Evolutionary conservation across 202 grass and related monocot genomes (phyloP).

Genomic region (Miscanthus sacchariflorus): DNA sequence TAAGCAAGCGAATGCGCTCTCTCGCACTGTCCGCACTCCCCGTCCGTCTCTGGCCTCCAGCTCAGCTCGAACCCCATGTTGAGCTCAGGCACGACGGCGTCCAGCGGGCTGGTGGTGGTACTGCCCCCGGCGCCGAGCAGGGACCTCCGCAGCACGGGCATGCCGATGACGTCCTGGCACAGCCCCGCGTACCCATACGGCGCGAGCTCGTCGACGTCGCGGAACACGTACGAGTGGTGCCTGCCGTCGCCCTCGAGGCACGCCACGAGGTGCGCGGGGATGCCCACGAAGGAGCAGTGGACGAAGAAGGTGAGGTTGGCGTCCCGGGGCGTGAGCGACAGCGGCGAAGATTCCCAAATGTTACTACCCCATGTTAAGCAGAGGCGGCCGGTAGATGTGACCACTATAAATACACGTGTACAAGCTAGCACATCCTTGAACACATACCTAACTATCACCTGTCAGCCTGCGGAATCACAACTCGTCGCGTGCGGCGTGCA

Average conservation of each 20-base stretch:
- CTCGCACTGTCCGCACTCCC: conserved; percentile 55
- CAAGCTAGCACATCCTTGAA: conserved; percentile 2
- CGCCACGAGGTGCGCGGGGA: conserved; percentile 45
- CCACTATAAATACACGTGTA: conserved; percentile 62
- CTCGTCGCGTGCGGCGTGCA: not conserved
- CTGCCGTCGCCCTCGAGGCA: conserved; percentile 60
- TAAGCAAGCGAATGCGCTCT: not conserved
- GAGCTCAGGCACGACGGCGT: conserved; percentile 47
- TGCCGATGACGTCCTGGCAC: conserved; percentile 52
- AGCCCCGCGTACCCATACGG: conserved; percentile 13
- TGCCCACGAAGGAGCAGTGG: conserved; percentile 52
- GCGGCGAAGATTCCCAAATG: conserved; percentile 26
- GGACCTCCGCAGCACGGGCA: conserved; percentile 58
- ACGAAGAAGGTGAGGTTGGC: conserved; percentile 61
- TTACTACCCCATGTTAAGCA: not conserved
- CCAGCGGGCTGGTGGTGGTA: not conserved
- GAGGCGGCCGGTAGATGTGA: not conserved
- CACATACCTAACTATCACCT: conserved; percentile 49
- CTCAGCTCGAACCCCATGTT: conserved; percentile 65
- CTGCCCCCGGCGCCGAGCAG: not conserved
- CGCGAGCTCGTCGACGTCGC: conserved; percentile 46
- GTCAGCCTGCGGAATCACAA: not conserved
- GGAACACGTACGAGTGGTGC: conserved; percentile 64
- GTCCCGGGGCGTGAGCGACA: conserved; percentile 48
- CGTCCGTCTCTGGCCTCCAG: conserved; percentile 32